Base-by-base conservation (phyloP, 2,329 filamentous ascomycete species). In the Paraconiothyrium brasiliense region DNA sequence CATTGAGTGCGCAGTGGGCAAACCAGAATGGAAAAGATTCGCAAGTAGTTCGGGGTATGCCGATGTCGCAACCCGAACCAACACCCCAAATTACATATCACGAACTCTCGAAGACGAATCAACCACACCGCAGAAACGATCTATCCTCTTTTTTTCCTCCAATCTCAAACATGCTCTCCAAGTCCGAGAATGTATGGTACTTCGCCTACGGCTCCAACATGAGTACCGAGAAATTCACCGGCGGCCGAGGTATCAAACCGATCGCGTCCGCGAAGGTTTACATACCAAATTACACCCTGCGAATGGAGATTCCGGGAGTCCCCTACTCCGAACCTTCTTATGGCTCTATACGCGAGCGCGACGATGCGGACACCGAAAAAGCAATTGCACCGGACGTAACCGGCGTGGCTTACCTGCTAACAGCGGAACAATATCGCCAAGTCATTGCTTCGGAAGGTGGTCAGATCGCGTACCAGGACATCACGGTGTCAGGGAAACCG, bases 141-240 rank as follows among this genome's bases (percentile, higher is more conserved):
- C 20, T 20, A 20, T 20, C 20, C 20, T 1, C 20, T 20, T 20
- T 20, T 20, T 20, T 20, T 20, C 20, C 20, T 20, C 20, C 20
- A 20, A 20, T 20, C 20, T 20, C 20, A 20, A 30, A 30, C 27
- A 30, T 30, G 27, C 6, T 4, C 27, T 4, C 4, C 1, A 30
- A 37, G 35, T 14, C 13, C 35, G 32, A 32, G 47, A 54, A 13
- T n/a, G 46, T 54, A 37, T 70, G 67, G 67, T 70, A 71, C 46
- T 62, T 70, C 27, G 67, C 67, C 13, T 70, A 71, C 44, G 67
- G 67, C 44, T 71, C 67, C 2, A 71, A 70, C 57, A 61, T 71
- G 54, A 66, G 59, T 56, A 41, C 47, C n/a, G 22, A 48, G 22
- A 71, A 66, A 51, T 70, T 71, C 48, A 64, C 54, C 54, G 57